phyloP scores from a whole-genome alignment of 1,139 yeast genomes.

The Geotrichum bryndzae region DNA sequence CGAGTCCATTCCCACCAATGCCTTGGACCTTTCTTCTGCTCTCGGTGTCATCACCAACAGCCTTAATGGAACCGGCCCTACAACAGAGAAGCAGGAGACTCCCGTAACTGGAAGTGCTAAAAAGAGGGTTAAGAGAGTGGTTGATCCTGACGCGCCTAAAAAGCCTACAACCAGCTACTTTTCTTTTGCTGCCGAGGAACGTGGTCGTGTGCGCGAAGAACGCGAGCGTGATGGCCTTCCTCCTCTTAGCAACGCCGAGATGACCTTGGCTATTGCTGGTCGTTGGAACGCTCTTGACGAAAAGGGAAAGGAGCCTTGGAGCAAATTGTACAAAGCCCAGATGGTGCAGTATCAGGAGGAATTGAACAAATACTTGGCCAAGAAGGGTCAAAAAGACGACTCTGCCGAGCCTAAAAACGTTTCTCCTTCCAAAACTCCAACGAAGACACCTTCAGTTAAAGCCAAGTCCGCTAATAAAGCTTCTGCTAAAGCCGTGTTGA shows the following conservation, averaged over 20 bases:
- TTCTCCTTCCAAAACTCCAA: conserved; percentile 5
- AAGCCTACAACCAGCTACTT: conserved; percentile 70
- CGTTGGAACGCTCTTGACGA: conserved; percentile 69
- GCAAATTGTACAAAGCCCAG: conserved; percentile 61
- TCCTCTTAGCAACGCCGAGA: conserved; percentile 64
- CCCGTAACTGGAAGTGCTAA: conserved; percentile 31
- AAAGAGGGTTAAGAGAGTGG: conserved; percentile 27
- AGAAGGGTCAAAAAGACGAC: conserved; percentile 23
- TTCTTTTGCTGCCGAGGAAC: conserved; percentile 51
- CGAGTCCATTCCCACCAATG: conserved; percentile 5
- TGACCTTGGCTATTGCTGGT: conserved; percentile 70
- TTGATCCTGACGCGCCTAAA: conserved; percentile 49
- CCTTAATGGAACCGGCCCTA: conserved; percentile 3
- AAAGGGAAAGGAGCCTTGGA: conserved; percentile 69
- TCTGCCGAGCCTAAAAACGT: conserved; percentile 16
- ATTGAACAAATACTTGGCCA: conserved; percentile 59
- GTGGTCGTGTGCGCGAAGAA: conserved; percentile 50
- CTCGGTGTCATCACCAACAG: conserved; percentile 3
- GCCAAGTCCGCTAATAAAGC: background rate
- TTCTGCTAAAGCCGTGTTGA: background rate
- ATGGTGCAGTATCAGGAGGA: conserved; percentile 57
- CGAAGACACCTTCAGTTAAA: background rate
- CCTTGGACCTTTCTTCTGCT: conserved; percentile 28
- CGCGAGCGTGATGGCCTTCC: conserved; percentile 54
- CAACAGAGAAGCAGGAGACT: background rate